Percentiles rank a stretch among this genome's conserved stretches.
Conservation (phyloP, 148 eudicot genomes). For the Amaranthus palmeri region DNA sequence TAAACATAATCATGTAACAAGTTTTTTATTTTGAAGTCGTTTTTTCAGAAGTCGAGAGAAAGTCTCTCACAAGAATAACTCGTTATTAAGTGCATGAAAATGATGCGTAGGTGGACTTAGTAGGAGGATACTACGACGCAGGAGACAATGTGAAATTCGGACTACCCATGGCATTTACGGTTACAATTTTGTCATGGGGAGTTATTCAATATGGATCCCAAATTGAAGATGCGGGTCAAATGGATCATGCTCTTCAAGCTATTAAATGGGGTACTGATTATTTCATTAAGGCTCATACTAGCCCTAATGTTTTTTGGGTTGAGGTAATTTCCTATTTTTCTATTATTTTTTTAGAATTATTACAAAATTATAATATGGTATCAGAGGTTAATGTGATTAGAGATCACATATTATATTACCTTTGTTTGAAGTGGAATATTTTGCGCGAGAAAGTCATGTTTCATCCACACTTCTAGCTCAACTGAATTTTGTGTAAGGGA, state of each 20-base stretch:
- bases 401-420: too few species aligned
- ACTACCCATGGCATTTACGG: slow-evolving; percentile 57
- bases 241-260: slow-evolving; percentile 39
- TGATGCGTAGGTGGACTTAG: slow-evolving; percentile 51
- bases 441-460: too few species aligned
- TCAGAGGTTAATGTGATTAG: too few species aligned
- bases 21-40: too few species aligned
- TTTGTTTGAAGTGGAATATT: too few species aligned
- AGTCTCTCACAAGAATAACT: too few species aligned
- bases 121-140: slow-evolving; percentile 63
- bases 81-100: not conserved
- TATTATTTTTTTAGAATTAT: too few species aligned
- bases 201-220: slow-evolving; percentile 29
- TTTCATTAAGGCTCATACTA: slow-evolving; percentile 51
- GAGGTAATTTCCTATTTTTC: slow-evolving; percentile 14
- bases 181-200: slow-evolving; percentile 55
- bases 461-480: too few species aligned
- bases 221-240: slow-evolving; percentile 26
- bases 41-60: too few species aligned
- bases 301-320: slow-evolving; percentile 48
- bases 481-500: too few species aligned
- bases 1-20: too few species aligned
- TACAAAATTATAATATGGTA: too few species aligned
- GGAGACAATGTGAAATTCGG: slow-evolving; percentile 65
- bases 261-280: slow-evolving; percentile 63